These are phyloP conservation scores for Candida parachauliodes DNA, from an alignment of 805 yeast species.

Conservation along the genomic window DNA sequence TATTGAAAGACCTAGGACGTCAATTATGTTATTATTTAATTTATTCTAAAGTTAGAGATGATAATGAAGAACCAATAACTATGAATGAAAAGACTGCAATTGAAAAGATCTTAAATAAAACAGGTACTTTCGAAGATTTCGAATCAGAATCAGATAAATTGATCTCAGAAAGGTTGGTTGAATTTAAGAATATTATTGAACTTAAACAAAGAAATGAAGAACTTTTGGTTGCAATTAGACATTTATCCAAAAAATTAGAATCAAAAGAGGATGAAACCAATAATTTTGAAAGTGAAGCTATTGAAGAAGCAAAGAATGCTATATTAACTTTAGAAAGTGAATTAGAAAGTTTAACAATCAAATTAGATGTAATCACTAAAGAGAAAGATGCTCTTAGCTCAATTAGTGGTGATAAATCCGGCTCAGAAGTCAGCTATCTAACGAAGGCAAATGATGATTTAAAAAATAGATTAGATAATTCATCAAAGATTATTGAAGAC, in stretches of 20 bases:
- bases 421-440: slow-evolving; percentile 21
- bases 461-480: slow-evolving; percentile 29
- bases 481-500: slow-evolving; percentile 32
- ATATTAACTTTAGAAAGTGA: slow-evolving; percentile 60
- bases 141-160: slow-evolving; percentile 68
- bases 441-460: slow-evolving; percentile 27
- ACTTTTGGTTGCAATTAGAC: slow-evolving; percentile 63
- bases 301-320: slow-evolving; percentile 66
- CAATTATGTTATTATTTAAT: slow-evolving; percentile 77
- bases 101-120: slow-evolving; percentile 46
- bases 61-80: slow-evolving; percentile 59
- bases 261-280: slow-evolving; percentile 47
- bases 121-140: slow-evolving; percentile 25
- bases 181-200: slow-evolving; percentile 64
- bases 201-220: slow-evolving; percentile 74
- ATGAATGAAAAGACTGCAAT: slow-evolving; percentile 63
- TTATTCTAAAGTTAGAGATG: slow-evolving; percentile 56
- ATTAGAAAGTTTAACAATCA: slow-evolving; percentile 47
- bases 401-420: slow-evolving; percentile 9
- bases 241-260: slow-evolving; percentile 70
- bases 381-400: slow-evolving; percentile 68
- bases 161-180: slow-evolving; percentile 70
- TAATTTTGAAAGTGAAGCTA: slow-evolving; percentile 44
- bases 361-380: slow-evolving; percentile 50
- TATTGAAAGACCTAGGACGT: slow-evolving; percentile 69